These are phyloP conservation scores for Micractinium conductrix DNA, from an alignment of 139 green algal genomes.

Conservation along the genomic window DNA sequence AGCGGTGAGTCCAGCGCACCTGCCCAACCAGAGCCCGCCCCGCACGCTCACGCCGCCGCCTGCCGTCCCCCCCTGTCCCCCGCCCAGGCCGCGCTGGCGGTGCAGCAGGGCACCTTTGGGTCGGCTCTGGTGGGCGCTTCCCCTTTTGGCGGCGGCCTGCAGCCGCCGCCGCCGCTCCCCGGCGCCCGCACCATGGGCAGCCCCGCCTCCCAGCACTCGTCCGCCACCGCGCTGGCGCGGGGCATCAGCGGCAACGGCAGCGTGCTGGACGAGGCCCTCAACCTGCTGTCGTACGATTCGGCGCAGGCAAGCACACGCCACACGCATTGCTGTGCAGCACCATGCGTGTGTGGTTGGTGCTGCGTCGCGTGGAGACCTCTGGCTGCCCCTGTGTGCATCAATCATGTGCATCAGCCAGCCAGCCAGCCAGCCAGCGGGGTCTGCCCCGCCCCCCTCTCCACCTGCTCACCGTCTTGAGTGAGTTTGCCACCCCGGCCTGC, in stretches of 20 bases:
- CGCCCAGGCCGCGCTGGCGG: too few species aligned
- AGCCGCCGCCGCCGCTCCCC: slow-evolving; percentile 27
- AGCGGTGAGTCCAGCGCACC: too few species aligned
- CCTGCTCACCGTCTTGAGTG: too few species aligned
- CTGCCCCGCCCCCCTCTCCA: too few species aligned
- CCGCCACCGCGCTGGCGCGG: not conserved
- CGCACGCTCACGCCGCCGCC: not conserved
- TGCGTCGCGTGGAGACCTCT: not conserved
- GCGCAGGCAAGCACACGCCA: slow-evolving; percentile 8
- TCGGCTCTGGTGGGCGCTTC: not conserved
- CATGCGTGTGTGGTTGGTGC: not conserved
- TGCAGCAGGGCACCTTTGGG: too few species aligned
- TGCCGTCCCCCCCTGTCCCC: not conserved
- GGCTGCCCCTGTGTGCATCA: not conserved
- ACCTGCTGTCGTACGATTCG: slow-evolving; percentile 41
- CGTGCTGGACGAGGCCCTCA: slow-evolving; percentile 47
- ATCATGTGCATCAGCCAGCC: too few species aligned
- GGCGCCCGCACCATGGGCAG: slow-evolving; percentile 10
- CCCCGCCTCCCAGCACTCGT: not conserved
- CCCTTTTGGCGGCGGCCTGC: not conserved
- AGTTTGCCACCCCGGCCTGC: too few species aligned
- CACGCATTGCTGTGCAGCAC: not conserved
- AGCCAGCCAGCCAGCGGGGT: too few species aligned
- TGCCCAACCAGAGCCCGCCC: too few species aligned
- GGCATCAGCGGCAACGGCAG: not conserved